Evolutionary conservation across 768 basidiomycete species (phyloP).

Genomic region (Rhizopogon sp.): DNA sequence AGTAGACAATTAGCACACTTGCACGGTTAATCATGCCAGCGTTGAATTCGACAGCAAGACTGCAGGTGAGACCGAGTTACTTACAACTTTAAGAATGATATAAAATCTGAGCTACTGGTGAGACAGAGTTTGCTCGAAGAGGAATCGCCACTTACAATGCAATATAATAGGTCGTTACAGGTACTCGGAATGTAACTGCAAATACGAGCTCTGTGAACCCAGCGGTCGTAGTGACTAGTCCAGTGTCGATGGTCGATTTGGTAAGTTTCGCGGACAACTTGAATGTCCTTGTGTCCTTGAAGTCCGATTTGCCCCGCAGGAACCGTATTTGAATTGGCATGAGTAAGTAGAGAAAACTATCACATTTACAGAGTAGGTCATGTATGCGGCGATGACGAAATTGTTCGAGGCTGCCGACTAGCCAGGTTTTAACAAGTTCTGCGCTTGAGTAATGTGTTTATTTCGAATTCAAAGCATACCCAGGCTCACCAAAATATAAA

Average conservation of each 20-base stretch:
- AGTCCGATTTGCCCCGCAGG: conserved; percentile 5
- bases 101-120: background rate
- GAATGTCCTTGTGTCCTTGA: background rate
- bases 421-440: conserved; percentile 12
- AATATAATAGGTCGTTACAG: conserved; percentile 4
- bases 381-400: conserved; percentile 15
- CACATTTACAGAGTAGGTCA: conserved; percentile 9
- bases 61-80: background rate
- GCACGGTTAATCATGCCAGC: background rate
- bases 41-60: background rate
- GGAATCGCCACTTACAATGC: conserved; percentile 12
- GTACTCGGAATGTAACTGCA: background rate
- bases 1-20: conserved; percentile 17
- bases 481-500: conserved; percentile 6
- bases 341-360: background rate
- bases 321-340: conserved; percentile 7
- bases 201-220: conserved; percentile 14
- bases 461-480: background rate
- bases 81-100: conserved; percentile 3
- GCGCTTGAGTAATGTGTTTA: background rate
- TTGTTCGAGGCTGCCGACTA: conserved; percentile 15
- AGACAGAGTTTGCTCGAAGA: background rate
- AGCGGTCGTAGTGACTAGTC: conserved; percentile 15
- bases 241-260: conserved; percentile 16
- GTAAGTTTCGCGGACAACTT: no score